Base-by-base conservation (phyloP, 2,329 filamentous ascomycete genomes). In the Pseudophaeomoniella oleicola region DNA sequence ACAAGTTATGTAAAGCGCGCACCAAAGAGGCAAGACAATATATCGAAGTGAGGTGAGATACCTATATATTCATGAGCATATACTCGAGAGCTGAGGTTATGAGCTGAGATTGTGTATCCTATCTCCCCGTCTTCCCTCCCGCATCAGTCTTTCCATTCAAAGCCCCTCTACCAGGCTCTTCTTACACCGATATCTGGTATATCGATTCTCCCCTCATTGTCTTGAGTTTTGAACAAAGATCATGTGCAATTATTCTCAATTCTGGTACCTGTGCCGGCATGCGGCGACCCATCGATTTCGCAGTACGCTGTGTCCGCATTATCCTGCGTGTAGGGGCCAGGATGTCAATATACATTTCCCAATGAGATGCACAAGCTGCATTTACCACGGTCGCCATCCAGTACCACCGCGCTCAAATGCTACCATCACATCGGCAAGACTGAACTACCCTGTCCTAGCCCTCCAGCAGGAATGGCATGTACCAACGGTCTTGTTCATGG, bases 231-330 rank as follows among this genome's bases (percentile, higher is more conserved):
- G 9, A 27, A 27, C 22, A 27, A 27, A 6, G n/a, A 34, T 13
- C 31, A 46, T 47, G 45, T 47, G 45, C 37, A 44, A 40, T 10
- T 43, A 39, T 4, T 37, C 29, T 17, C 38, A 36, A 32, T 43
- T 43, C 31, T 12, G 40, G 3, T 47, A 38, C 36, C 16, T 39
- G 12, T 47, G 45, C 22, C 35, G 31, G 10, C 44, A 46, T 33
- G 33, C 39, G n/a, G 45, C 45, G 15, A 45, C 44, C 34, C 34
- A 41, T 19, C 36, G 38, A 3, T 47, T 47, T 32, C 44, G 45
- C 16, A 18, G 40, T 11, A 43, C 42, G 36, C 16, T 32, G 5
- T 37, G 16, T 4, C 37, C 36, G 14, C 32, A 32, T 37, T 34
- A 41, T 10, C 41, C 37, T 15, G 35, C 36, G 19, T 47, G 45